phyloP scores from a whole-genome alignment of 1,139 yeast species.

The Hyphopichia buzzinii region DNA sequence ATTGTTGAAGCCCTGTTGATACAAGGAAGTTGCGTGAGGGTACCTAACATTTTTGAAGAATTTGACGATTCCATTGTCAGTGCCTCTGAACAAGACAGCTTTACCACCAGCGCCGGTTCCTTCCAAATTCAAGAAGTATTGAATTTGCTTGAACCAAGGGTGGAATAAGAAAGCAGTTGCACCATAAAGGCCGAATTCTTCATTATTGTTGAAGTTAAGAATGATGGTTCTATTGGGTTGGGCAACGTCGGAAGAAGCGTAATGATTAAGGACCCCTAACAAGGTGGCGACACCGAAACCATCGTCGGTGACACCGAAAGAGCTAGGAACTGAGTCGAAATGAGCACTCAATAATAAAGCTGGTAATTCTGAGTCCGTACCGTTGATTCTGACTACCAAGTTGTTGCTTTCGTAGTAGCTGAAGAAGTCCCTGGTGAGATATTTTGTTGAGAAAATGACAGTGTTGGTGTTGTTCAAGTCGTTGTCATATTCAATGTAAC shows the following conservation, averaged over 20 bases:
- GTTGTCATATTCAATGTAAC: slow-evolving; percentile 50
- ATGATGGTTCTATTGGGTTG: slow-evolving; percentile 71
- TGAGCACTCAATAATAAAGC: slow-evolving; percentile 82
- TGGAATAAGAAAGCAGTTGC: slow-evolving; percentile 74
- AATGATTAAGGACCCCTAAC: slow-evolving; percentile 64
- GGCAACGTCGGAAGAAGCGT: slow-evolving; percentile 31
- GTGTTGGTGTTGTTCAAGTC: slow-evolving; percentile 43
- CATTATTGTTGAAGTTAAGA: slow-evolving; percentile 86
- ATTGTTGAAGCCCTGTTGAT: slow-evolving; percentile 78
- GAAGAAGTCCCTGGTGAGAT: slow-evolving; percentile 42
- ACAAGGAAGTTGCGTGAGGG: slow-evolving; percentile 77
- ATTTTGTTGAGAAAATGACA: slow-evolving; percentile 45
- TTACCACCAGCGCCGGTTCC: slow-evolving; percentile 97
- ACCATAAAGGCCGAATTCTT: slow-evolving; percentile 86
- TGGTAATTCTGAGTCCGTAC: slow-evolving; percentile 53
- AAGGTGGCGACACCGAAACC: slow-evolving; percentile 89
- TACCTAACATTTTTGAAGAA: slow-evolving; percentile 48
- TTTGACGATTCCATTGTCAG: slow-evolving; percentile 67
- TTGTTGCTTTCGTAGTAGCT: slow-evolving; percentile 80
- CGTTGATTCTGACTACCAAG: slow-evolving; percentile 68
- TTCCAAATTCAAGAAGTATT: slow-evolving; percentile 77
- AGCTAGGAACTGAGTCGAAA: slow-evolving; percentile 85
- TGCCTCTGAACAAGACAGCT: slow-evolving; percentile 78
- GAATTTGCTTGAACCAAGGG: slow-evolving; percentile 66
- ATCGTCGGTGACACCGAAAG: slow-evolving; percentile 88